Conservation (phyloP, 2,329 filamentous ascomycete species). For the Talaromyces rugulosus region DNA sequence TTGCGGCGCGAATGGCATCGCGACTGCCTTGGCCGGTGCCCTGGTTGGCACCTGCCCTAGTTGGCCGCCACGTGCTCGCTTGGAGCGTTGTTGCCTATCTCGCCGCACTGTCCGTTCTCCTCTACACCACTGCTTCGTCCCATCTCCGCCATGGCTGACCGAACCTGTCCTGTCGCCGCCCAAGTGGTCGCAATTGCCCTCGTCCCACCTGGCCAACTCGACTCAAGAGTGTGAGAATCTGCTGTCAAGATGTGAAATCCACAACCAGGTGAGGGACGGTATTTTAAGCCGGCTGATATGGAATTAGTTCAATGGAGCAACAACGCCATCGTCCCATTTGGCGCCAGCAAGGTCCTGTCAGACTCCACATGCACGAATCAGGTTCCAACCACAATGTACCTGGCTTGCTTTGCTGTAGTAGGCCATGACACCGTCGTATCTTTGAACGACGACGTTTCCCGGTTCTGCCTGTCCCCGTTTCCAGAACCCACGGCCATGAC, state of each 20-base stretch:
- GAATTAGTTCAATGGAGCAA: not conserved
- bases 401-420: not conserved
- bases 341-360: not conserved
- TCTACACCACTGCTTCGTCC: not conserved
- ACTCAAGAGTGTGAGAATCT: not conserved
- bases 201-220: not conserved
- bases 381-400: not conserved
- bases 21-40: not conserved
- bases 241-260: not conserved
- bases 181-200: not conserved
- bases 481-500: not conserved
- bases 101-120: too few species aligned
- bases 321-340: not conserved
- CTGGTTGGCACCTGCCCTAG: not conserved
- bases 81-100: not conserved
- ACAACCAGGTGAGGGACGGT: not conserved
- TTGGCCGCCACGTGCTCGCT: not conserved
- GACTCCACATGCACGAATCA: not conserved
- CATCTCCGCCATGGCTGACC: not conserved
- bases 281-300: not conserved
- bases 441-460: not conserved
- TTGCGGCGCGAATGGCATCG: not conserved
- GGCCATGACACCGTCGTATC: slow-evolving; percentile 6
- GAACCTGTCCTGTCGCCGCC: not conserved
- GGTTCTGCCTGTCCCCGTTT: not conserved